Evolutionary conservation across 2,329 filamentous ascomycete species (phyloP), one percentile per base, ranked within the genome.

Genomic region (Chaetomium olivaceum): DNA sequence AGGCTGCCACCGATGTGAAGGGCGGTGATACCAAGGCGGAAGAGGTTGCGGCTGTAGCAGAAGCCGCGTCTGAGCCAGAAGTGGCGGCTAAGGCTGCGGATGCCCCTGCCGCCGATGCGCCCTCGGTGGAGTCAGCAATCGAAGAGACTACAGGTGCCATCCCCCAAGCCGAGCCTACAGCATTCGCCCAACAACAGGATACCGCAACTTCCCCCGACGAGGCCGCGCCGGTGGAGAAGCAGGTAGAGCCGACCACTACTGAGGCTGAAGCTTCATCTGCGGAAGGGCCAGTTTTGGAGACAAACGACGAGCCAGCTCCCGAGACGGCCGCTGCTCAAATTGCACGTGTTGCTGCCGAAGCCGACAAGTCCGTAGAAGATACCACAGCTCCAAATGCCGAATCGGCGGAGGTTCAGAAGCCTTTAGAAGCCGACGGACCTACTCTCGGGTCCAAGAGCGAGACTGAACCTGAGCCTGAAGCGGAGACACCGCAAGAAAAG

Each of bases 11-110:
- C 31, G 62, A 65, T 7, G 4, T 11, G 14, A 43, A 61, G 29
- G 54, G 39, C 9, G 58, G 39, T 12, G 56, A 67, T 31, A 48
- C 62, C 55, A 62, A 65, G 57, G 27, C 46, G 23, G 64, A 59
- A 16, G 65, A 64, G 33, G 19, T 63, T 31, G 52, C 54, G n/a
- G 29, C 43, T 21, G 67, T 57, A 2, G 29, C 31, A 61, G 55
- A 61, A 12, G 33, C 39, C 12, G 21, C 31, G 48, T 9, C 58
- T 5, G 68, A 71, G 12, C 48, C 64, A 27, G 58, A 54, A 12
- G 62, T 39, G 19, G n/a, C 60, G 6, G 2, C 57, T 16, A 50
- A 52, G 43, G 19, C 27, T 14, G 55, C 29, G 55, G 62, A 57
- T 1, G 8, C 8, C 9, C 27, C 61, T 51, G 54, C 39, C 21